Evolutionary conservation across 2,329 filamentous ascomycete species (phyloP).

Genomic region (Periconia sp.): DNA sequence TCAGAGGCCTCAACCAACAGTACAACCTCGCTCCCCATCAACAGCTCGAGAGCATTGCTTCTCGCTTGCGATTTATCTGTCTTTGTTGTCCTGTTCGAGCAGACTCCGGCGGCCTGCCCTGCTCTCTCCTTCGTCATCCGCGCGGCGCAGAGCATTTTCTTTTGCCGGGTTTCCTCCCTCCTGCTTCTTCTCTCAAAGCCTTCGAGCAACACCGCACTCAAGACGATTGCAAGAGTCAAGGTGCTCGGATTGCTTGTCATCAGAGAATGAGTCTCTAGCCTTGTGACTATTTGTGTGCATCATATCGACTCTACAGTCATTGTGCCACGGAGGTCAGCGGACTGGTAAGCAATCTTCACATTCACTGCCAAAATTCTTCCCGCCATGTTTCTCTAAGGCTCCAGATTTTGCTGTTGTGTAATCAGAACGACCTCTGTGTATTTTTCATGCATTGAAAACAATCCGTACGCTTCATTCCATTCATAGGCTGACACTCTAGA

Average conservation of each 20-base stretch:
- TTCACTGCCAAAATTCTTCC: conserved; percentile 9
- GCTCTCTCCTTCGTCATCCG: conserved; percentile 13
- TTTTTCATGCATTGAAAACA: background rate
- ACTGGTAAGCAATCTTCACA: conserved; percentile 11
- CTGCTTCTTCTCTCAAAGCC: conserved; percentile 17
- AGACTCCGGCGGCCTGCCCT: conserved; percentile 5
- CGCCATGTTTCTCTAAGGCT: background rate
- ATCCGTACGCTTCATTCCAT: background rate
- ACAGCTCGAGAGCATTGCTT: conserved; percentile 15
- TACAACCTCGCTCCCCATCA: conserved; percentile 21
- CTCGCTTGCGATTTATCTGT: conserved; percentile 9
- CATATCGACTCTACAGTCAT: conserved; percentile 25
- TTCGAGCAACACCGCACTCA: conserved; percentile 9
- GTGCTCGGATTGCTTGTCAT: conserved; percentile 4
- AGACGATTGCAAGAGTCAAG: conserved; percentile 5
- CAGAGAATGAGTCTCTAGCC: conserved; percentile 21
- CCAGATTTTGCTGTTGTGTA: background rate
- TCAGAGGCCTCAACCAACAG: background rate
- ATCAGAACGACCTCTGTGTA: too few relatives aligned
- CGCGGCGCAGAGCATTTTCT: conserved; percentile 38
- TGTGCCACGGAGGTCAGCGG: conserved; percentile 21
- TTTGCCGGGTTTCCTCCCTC: conserved; percentile 27
- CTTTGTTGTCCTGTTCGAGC: conserved; percentile 1
- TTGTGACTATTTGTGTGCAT: conserved; percentile 20
- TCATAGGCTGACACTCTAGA: conserved; percentile 9